These are phyloP conservation scores for Ophiostoma montium DNA, from an alignment of 2,329 filamentous ascomycete species.

Conservation along the genomic window DNA sequence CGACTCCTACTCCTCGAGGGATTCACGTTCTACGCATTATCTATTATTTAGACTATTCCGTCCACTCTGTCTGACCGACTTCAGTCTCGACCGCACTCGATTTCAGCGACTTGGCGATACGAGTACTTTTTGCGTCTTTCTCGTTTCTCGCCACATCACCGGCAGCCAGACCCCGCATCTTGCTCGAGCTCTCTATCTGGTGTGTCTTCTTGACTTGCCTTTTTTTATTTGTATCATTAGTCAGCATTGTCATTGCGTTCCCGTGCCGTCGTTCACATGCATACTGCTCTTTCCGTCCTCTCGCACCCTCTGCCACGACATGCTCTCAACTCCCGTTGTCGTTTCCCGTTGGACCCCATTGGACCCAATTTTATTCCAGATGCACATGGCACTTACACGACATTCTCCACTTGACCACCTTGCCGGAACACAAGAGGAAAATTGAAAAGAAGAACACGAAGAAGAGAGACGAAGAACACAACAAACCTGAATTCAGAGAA, in stretches of 20 bases:
- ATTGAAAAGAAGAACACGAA: neutral
- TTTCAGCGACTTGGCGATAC: neutral
- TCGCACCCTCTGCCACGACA: neutral
- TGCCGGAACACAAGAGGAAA: neutral
- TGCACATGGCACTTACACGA: conserved; percentile 1
- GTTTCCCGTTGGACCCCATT: too few species aligned
- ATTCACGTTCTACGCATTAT: too few species aligned
- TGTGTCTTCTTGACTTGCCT: neutral
- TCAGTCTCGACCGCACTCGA: neutral
- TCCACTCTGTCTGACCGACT: too few species aligned
- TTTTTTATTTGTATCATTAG: neutral
- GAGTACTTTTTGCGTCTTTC: neutral
- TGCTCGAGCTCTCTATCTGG: neutral
- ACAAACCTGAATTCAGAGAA: neutral
- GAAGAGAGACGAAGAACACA: neutral
- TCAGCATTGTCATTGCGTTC: neutral
- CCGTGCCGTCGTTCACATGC: too few species aligned
- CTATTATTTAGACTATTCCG: too few species aligned
- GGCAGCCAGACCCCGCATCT: neutral
- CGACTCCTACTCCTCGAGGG: too few species aligned
- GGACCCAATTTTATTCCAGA: neutral
- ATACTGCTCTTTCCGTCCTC: neutral
- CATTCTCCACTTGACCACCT: neutral
- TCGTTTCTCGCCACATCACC: neutral
- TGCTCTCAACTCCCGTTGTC: neutral